A percentile compares a stretch with the other conserved stretches of the same genome.
Conservation (phyloP, 805 yeast species). For the Schizosaccharomyces lindneri region DNA sequence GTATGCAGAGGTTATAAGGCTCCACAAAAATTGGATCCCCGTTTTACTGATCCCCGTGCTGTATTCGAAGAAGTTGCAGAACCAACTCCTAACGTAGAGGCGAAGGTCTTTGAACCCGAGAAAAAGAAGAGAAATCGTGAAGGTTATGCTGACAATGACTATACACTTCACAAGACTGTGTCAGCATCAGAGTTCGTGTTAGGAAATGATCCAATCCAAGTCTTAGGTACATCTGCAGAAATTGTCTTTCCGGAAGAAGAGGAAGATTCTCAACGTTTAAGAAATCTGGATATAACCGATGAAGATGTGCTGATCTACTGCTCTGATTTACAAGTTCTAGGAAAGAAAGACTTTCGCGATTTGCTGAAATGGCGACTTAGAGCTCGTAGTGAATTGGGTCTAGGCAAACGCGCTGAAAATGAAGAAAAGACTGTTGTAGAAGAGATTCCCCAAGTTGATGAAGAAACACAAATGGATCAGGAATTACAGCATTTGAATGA, state of each 20-base stretch:
- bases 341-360: constrained; percentile 74
- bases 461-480: constrained; percentile 70
- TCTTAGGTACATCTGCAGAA: constrained; percentile 48
- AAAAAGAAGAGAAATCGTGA: constrained; percentile 70
- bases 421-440: constrained; percentile 23
- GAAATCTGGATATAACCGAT: constrained; percentile 52
- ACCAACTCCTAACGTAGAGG: constrained; percentile 38
- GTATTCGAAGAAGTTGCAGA: constrained; percentile 78
- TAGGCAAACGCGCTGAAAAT: constrained; percentile 24
- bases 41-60: constrained; percentile 70
- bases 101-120: constrained; percentile 86
- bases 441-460: constrained; percentile 19
- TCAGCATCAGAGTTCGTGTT: constrained; percentile 60
- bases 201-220: constrained; percentile 58
- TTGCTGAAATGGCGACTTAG: constrained; percentile 72
- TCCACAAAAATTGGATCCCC: constrained; percentile 82
- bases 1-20: constrained; percentile 92
- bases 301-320: constrained; percentile 59
- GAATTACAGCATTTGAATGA: constrained; percentile 56
- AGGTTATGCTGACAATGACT: constrained; percentile 92
- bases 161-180: constrained; percentile 41
- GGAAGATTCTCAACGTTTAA: constrained; percentile 43
- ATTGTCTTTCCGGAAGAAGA: constrained; percentile 20
- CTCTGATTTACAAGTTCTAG: constrained; percentile 78
- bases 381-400: constrained; percentile 52